Conservation (phyloP, 164 flowering plant species). For the Vitis rupestris region DNA sequence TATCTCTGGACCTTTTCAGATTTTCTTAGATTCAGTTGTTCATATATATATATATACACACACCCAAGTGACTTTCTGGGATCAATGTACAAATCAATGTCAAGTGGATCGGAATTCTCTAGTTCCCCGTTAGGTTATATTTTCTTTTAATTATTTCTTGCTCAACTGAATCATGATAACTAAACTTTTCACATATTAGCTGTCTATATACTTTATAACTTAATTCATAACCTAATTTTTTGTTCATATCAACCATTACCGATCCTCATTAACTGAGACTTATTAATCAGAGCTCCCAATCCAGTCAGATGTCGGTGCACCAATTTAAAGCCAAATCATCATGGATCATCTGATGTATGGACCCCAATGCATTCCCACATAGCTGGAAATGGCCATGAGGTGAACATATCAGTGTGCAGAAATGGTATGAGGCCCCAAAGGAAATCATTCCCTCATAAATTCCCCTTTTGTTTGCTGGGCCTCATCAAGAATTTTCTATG, state of each 20-base stretch:
- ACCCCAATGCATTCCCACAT: not conserved
- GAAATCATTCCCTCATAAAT: not conserved
- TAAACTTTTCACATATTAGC: too few relatives aligned
- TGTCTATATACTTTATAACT: too few relatives aligned
- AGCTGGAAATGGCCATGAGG: not conserved
- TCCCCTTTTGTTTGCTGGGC: slow-evolving; percentile 1
- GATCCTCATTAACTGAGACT: too few relatives aligned
- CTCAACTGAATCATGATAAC: not conserved
- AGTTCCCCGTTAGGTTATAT: too few relatives aligned
- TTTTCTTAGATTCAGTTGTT: too few relatives aligned
- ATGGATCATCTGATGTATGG: not conserved
- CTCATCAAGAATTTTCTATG: not conserved
- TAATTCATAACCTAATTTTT: too few relatives aligned
- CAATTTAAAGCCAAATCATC: not conserved
- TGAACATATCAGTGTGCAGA: not conserved
- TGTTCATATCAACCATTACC: too few relatives aligned
- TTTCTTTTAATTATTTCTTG: not conserved
- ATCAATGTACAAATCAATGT: too few relatives aligned
- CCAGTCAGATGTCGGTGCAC: not conserved
- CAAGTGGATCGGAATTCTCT: too few relatives aligned
- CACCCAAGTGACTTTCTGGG: too few relatives aligned
- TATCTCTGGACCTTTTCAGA: not conserved
- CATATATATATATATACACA: too few relatives aligned
- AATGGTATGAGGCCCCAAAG: not conserved
- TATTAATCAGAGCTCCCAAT: too few relatives aligned